Evolutionary conservation across 495 filamentous ascomycete species (phyloP).

Genomic region (Aspergillus sclerotioniger): DNA sequence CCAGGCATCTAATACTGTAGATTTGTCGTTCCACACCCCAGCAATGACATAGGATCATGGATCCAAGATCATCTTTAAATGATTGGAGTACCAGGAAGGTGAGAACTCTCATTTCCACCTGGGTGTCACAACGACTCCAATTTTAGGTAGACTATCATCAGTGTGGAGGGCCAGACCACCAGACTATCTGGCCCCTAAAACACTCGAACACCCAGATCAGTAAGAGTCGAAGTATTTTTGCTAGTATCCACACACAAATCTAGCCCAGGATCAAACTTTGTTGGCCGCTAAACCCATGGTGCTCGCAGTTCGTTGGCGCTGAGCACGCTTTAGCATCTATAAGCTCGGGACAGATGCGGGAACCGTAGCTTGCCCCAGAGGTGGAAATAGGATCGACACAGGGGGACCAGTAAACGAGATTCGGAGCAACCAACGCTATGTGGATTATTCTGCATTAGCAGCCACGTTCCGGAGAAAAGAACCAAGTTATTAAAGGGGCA

Average conservation of each 20-base stretch:
- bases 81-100: slow-evolving; percentile 1
- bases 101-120: not conserved
- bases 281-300: slow-evolving; percentile 7
- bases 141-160: slow-evolving; percentile 13
- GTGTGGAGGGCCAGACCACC: slow-evolving; percentile 6
- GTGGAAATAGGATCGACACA: slow-evolving; percentile 18
- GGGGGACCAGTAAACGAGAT: slow-evolving; percentile 3
- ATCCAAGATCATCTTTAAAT: slow-evolving; percentile 13
- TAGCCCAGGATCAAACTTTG: not conserved
- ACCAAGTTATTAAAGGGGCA: not conserved
- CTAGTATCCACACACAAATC: not conserved
- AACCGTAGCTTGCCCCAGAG: slow-evolving; percentile 13
- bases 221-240: not conserved
- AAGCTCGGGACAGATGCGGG: slow-evolving; percentile 13
- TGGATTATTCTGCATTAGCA: not conserved
- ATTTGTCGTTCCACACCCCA: not conserved
- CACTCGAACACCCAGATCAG: not conserved
- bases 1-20: not conserved
- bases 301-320: not conserved
- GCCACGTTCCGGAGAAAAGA: not conserved
- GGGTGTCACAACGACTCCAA: slow-evolving; percentile 2
- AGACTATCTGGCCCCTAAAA: slow-evolving; percentile 9
- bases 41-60: slow-evolving; percentile 9
- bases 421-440: slow-evolving; percentile 12
- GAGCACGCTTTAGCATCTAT: slow-evolving; percentile 9